phyloP scores from a whole-genome alignment of 164 flowering plant species.

The Nymphaea colorata region DNA sequence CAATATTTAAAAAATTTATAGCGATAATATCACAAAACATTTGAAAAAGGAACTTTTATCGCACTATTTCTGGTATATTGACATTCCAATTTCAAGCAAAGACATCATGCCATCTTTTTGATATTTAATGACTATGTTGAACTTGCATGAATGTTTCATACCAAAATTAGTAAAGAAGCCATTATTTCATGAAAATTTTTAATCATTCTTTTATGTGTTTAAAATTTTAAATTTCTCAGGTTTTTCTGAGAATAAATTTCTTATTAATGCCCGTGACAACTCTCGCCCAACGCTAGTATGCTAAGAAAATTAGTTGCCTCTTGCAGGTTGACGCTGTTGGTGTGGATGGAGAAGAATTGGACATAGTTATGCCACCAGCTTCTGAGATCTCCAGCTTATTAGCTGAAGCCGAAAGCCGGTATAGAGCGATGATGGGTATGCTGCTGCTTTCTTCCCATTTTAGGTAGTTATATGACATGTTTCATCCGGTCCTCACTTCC shows the following conservation, averaged over 20 bases:
- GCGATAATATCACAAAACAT: no score
- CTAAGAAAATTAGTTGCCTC: neutral
- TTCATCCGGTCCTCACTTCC: no score
- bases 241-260: no score
- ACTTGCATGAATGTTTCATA: no score
- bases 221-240: neutral
- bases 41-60: no score
- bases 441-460: neutral
- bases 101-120: neutral
- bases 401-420: conserved; percentile 28
- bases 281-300: no score
- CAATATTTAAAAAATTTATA: no score
- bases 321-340: conserved; percentile 73
- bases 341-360: conserved; percentile 67
- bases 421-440: conserved; percentile 48
- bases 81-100: no score
- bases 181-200: neutral
- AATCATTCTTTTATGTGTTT: no score
- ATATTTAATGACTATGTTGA: neutral
- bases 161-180: neutral
- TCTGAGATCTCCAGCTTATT: conserved; percentile 37
- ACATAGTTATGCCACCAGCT: conserved; percentile 59
- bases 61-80: no score
- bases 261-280: no score
- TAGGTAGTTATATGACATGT: no score